Base-by-base conservation (phyloP, 2,329 filamentous ascomycete species). In the Talaromyces pinophilus region DNA sequence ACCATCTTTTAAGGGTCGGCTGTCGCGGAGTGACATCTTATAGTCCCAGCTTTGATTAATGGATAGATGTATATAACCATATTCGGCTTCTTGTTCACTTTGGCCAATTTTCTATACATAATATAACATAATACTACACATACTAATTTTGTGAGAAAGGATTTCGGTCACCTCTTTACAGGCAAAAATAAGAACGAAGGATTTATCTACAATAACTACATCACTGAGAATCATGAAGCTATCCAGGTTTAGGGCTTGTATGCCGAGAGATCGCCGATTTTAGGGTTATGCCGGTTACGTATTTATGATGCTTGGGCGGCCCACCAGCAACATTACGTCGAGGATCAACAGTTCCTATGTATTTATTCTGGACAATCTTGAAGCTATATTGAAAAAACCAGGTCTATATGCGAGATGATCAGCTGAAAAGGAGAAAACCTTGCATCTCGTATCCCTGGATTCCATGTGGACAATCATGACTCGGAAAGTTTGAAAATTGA, bases 1-100 rank as follows among this genome's bases (percentile, higher is more conserved):
- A 61, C 59, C 17, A 33, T 61, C 42, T 61, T 28, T 15, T 59
- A 59, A 42, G 55, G 44, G n/a, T 48, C n/a, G 6, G 7, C 19
- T 46, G 42, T 11, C 42, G n/a, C 17, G 17, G 7, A 8, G 10
- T 22, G 19, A 11, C n/a, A 11, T 1, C 44, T 19, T 22, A 22
- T n/a, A 10, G 44, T 22, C 5, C 19, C 44, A 13, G 19, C 33
- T 48, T 48, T 19, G 44, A 13, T 48, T 19, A 19, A 13, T 22
- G 5, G 19, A 13, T 48, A 48, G 44, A 22, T 48, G 19, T 13
- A 11, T 11, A 48, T 48, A 11, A 10, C 19, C 19, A 22, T 22
- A 13, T 48, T 22, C 19, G 44, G 44, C 44, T 48, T 22, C 44
- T 48, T 13, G 44, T 48, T 48, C 11, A 22, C 19, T 48, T 22